Base-by-base conservation (phyloP, 1,139 yeast genomes). In the Groenewaldozyma sp. region DNA sequence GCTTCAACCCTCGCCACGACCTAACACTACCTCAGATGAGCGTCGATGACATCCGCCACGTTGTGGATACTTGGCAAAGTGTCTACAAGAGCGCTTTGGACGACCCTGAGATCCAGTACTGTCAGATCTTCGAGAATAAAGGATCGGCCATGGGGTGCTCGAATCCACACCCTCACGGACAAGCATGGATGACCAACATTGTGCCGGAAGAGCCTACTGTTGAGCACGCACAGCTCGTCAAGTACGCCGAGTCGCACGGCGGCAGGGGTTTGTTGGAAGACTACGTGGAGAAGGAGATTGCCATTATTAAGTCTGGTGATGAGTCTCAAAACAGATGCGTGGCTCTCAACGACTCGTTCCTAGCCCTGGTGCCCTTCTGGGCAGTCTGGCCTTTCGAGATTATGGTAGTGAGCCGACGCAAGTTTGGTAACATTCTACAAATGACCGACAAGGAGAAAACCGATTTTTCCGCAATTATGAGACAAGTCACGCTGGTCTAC, bases 81-180 rank as follows among this genome's bases (percentile, higher is more conserved):
- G 67, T 80, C 34, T 79, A 76, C 57, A 54, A 65, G 28, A 70
- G 69, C 40, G 67, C 75, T 1, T 41, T 48, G 7, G 56, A 54
- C 3, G 67, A 66, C 24, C 57, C 58, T 3, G 71, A 71, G 22
- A 74, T 80, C 21, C 48, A 46, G 28, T 80, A 81, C 59, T 63
- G 81, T 46, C 88, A 80, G 61, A 78, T 81, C 35, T 81, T 81
- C 55, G 91, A 81, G 55, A 81, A 81, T 58, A 81, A 80, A 61
- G 91, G 91, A 22, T 67, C 76, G 37, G 82, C 83, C 5, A 81
- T 81, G 91, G 88, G 91, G 28, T 81, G 88, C 54, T 78, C 87
- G 2, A 81, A 81, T 54, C 82, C 87, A 3, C 91, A 81, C 56
- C 88, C 88, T 11, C 91, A 81, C 46, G 68, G 70, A 19, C 91